These are phyloP conservation scores for Teratosphaeria viscida DNA, from an alignment of 2,329 filamentous ascomycete species.

Conservation along the genomic window DNA sequence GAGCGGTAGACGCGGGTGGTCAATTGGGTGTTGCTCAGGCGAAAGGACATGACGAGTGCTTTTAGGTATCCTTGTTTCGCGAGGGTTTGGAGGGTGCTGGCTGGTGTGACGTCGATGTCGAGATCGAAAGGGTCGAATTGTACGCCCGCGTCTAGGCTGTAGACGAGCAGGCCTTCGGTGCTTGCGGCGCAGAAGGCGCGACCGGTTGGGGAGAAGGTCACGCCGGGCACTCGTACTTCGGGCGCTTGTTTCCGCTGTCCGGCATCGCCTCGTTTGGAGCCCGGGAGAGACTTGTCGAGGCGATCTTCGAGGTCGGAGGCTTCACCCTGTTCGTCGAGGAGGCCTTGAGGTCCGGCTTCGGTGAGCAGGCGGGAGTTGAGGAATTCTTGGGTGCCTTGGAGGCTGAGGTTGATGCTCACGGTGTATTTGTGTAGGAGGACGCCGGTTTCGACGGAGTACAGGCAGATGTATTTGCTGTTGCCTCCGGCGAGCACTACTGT, in stretches of 20 bases:
- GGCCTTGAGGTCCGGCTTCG: slow-evolving; percentile 71
- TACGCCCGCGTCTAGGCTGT: slow-evolving; percentile 73
- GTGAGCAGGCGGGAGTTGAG: slow-evolving; percentile 86
- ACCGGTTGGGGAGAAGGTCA: slow-evolving; percentile 82
- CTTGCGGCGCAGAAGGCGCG: slow-evolving; percentile 88
- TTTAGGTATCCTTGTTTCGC: slow-evolving; percentile 75
- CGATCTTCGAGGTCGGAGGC: slow-evolving; percentile 81
- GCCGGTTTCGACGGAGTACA: slow-evolving; percentile 91
- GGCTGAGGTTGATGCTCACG: slow-evolving; percentile 86
- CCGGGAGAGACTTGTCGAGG: slow-evolving; percentile 68
- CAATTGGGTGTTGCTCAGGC: slow-evolving; percentile 75
- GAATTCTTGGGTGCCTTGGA: slow-evolving; percentile 94
- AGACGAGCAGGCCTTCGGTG: slow-evolving; percentile 87
- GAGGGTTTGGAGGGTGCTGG: slow-evolving; percentile 56
- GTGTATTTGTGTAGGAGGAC: slow-evolving; percentile 91
- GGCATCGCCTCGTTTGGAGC: slow-evolving; percentile 78
- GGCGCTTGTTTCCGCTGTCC: slow-evolving; percentile 61
- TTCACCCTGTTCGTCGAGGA: slow-evolving; percentile 83
- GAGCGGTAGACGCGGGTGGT: slow-evolving; percentile 78
- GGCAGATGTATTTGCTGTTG: slow-evolving; percentile 96
- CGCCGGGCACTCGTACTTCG: slow-evolving; percentile 72
- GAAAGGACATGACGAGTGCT: slow-evolving; percentile 92
- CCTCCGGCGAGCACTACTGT: slow-evolving; percentile 82
- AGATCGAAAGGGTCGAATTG: slow-evolving; percentile 95
- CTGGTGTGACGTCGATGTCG: slow-evolving; percentile 84